Base-by-base conservation (phyloP, 768 basidiomycete genomes). In the Lactarius psammicola region DNA sequence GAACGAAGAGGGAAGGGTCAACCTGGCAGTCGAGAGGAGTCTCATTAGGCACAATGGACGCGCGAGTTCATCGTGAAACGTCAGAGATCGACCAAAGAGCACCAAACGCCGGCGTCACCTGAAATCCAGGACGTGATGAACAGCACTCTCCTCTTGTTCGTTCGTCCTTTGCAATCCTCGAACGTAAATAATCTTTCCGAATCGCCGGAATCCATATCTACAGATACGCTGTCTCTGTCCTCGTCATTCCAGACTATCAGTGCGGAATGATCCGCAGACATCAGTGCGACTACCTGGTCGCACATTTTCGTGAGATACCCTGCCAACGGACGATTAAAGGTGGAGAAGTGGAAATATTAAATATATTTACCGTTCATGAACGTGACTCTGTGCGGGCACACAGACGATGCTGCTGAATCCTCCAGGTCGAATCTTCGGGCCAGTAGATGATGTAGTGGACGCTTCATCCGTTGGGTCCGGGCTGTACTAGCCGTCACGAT, bases 351-450 rank as follows among this genome's bases (percentile, higher is more conserved):
- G 10, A 17, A 18, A 46, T 40, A 51, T 28, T 11, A 66, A 4
- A n/a, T 18, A 13, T 28, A 10, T 73, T 42, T 72, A 84, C 86
- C 86, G 75, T n/a, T n/a, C 84, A 87, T 86, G 68, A 87, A 87
- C 0, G 86, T 84, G 2, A 82, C 76, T 4, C 86, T 78, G 73
- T 85, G 87, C 11, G 81, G 79, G 30, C 77, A 70, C 51, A 83
- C 78, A 4, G 82, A 74, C 0, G 79, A 75, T 9, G 74, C 49
- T 0, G 83, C 80, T 17, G 76, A 74, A 71, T 86, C 84, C 55
- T 81, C 72, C 86, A 87, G 0, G 85, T 86, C 1, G 74, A 78
- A 34, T 82, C 77, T 46, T 46, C 2, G 20, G 44, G 44, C 44
- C 44, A 46, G 10, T 46, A 46, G 44, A 46, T 46, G n/a, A 84